Evolutionary conservation across 257 asterid genomes (phyloP).

Genomic region (Cynanchum wilfordii): DNA sequence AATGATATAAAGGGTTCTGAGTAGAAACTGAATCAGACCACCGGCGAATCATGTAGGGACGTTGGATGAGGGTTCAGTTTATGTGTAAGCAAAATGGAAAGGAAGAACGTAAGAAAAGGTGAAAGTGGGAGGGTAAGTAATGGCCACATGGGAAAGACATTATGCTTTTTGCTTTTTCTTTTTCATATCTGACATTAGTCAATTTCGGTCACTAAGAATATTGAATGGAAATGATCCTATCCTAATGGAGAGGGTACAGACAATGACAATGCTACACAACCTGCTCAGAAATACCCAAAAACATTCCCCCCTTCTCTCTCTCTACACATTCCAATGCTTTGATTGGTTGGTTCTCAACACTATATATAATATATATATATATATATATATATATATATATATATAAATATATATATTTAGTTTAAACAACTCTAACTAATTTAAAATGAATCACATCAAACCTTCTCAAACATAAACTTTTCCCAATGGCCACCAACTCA

Average conservation of each 20-base stretch:
- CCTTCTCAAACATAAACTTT: no score
- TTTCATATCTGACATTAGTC: neutral
- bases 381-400: no score
- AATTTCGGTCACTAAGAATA: neutral
- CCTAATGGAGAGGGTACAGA: neutral
- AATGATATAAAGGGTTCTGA: neutral
- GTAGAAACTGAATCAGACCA: neutral
- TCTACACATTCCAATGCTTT: no score
- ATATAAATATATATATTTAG: no score
- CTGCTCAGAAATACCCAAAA: neutral
- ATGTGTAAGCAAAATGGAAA: neutral
- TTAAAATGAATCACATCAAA: no score
- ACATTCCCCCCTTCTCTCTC: neutral
- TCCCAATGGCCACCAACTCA: neutral
- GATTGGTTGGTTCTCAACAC: neutral
- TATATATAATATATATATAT: no score
- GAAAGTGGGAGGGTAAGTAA: neutral
- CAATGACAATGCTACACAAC: neutral
- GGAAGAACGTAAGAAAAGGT: neutral
- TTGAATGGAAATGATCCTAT: neutral
- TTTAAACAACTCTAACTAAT: no score
- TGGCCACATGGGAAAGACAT: neutral
- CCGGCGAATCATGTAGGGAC: slow-evolving; percentile 3
- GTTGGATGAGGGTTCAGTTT: slow-evolving; percentile 2
- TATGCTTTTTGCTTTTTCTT: neutral